phyloP scores from a whole-genome alignment of 2,329 filamentous ascomycete species.

The Fusarium agapanthi region DNA sequence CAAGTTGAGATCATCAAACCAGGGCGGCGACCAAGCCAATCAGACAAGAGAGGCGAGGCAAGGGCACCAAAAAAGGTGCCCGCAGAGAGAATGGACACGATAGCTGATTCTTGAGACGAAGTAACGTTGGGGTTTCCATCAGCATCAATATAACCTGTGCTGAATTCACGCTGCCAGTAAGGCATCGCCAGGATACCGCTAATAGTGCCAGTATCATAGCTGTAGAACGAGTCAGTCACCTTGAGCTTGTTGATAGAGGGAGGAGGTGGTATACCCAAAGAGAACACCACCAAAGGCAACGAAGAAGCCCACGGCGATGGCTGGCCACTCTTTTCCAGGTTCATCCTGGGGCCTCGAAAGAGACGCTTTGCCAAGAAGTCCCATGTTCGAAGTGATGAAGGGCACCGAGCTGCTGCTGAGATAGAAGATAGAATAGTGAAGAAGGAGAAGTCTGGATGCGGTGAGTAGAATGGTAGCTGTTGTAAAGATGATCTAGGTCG shows the following conservation, averaged over 20 bases:
- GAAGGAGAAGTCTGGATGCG: background rate
- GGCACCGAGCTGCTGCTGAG: background rate
- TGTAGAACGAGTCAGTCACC: conserved; percentile 12
- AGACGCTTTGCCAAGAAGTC: background rate
- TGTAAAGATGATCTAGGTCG: background rate
- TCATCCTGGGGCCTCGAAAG: conserved; percentile 43
- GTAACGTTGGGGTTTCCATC: conserved; percentile 48
- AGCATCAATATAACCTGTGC: conserved; percentile 41
- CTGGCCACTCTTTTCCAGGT: conserved; percentile 68
- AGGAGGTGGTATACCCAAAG: conserved; percentile 15
- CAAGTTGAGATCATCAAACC: conserved; percentile 68
- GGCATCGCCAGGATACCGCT: conserved; percentile 53
- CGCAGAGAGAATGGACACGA: conserved; percentile 78
- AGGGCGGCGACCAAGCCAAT: conserved; percentile 70
- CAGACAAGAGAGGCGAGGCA: conserved; percentile 67
- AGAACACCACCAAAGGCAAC: conserved; percentile 40
- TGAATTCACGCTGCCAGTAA: conserved; percentile 56
- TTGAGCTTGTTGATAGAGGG: background rate
- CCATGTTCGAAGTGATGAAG: background rate
- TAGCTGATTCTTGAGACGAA: conserved; percentile 66
- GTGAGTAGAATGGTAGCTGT: background rate
- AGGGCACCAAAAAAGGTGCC: conserved; percentile 82
- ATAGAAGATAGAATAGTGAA: background rate
- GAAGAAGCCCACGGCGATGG: conserved; percentile 68
- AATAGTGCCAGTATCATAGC: conserved; percentile 69